phyloP scores from a whole-genome alignment of 2,329 filamentous ascomycete species.

The Fusarium vanettenii region DNA sequence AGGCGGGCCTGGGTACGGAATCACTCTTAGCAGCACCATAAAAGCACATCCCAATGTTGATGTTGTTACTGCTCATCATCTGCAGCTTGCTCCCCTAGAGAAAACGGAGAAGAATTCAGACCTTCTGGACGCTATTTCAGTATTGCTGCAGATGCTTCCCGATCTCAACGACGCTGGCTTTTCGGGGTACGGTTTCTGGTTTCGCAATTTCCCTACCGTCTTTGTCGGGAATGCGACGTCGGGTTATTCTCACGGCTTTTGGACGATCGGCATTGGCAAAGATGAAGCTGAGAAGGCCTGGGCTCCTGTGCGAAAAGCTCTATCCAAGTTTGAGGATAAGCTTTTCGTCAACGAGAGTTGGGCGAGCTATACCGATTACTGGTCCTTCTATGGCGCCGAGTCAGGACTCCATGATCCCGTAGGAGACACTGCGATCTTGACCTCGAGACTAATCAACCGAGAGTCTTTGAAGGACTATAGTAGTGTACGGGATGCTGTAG shows the following conservation, averaged over 20 bases:
- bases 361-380: slow-evolving; percentile 24
- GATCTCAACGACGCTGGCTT: slow-evolving; percentile 34
- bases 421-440: slow-evolving; percentile 15
- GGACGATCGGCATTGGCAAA: slow-evolving; percentile 1
- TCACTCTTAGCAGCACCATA: slow-evolving; percentile 26
- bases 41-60: slow-evolving; percentile 25
- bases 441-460: slow-evolving; percentile 16
- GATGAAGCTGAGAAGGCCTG: slow-evolving; percentile 16
- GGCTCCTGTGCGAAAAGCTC: slow-evolving; percentile 6
- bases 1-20: slow-evolving; percentile 22
- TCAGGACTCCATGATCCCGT: slow-evolving; percentile 16
- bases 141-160: slow-evolving; percentile 8
- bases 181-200: slow-evolving; percentile 29
- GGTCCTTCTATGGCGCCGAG: slow-evolving; percentile 23
- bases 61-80: slow-evolving; percentile 13
- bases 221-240: slow-evolving; percentile 30
- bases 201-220: slow-evolving; percentile 12
- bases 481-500: slow-evolving; percentile 7
- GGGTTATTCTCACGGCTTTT: slow-evolving; percentile 22
- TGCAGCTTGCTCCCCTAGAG: slow-evolving; percentile 7
- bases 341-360: slow-evolving; percentile 28
- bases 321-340: slow-evolving; percentile 17
- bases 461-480: not conserved
- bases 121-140: slow-evolving; percentile 11
- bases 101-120: slow-evolving; percentile 23